Percentiles rank a stretch among this genome's conserved stretches.
These are phyloP conservation scores for Cinnamomum micranthum DNA, from an alignment of 164 flowering plant genomes.

Conservation along the genomic window DNA sequence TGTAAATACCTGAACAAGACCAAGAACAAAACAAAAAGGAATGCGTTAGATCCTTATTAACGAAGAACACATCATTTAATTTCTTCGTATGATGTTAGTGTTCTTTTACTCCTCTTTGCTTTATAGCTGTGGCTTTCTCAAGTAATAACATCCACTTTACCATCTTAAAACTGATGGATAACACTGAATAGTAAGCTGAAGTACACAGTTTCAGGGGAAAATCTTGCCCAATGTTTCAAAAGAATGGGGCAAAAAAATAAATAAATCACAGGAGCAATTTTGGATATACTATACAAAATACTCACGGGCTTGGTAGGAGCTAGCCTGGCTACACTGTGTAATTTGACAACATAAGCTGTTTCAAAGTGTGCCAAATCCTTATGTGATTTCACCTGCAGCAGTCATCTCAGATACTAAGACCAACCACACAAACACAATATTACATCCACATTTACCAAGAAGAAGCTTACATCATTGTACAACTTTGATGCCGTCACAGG, in stretches of 20 bases:
- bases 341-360: constrained; percentile 97
- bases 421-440: not conserved
- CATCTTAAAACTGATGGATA: not conserved
- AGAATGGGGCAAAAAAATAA: not conserved
- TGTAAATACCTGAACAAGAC: constrained; percentile 63
- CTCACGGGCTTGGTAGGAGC: constrained; percentile 87
- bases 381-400: constrained; percentile 74
- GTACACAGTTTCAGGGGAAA: not conserved
- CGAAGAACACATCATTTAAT: not conserved
- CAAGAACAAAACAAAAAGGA: not conserved
- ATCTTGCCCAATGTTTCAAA: not conserved
- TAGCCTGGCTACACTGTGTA: constrained; percentile 85
- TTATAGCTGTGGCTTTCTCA: no score
- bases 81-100: no score
- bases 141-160: no score
- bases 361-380: constrained; percentile 89
- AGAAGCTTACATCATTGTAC: constrained; percentile 68
- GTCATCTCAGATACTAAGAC: constrained; percentile 9
- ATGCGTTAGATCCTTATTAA: no score
- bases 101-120: no score
- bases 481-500: constrained; percentile 87
- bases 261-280: no score
- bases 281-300: not conserved
- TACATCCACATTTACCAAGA: constrained; percentile 5
- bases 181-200: not conserved